Base-by-base conservation (phyloP, 2,329 filamentous ascomycete genomes). In the Fusarium tuaranense region DNA sequence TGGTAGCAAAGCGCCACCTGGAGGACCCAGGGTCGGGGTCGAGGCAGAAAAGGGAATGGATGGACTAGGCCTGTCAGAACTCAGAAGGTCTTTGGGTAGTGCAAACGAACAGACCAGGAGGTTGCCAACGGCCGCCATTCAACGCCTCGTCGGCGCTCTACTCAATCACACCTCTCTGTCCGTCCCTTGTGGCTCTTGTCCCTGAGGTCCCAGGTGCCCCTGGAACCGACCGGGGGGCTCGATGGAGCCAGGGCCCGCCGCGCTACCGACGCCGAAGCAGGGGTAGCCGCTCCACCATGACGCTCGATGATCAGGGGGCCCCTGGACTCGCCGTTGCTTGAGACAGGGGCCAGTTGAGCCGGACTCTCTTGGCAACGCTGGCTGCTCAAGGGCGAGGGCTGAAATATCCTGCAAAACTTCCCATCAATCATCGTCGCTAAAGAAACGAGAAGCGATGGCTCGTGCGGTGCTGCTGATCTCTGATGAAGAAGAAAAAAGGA, bases 1-100 rank as follows among this genome's bases (percentile, higher is more conserved):
- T 67, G 68, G 57, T 59, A 73, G 63, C 73, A 74, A 59, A 68
- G 58, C 69, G 69, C 65, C 65, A 67, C 65, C 72, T 67, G 69
- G 69, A 69, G 74, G 27, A 59, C 57, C 72, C 46, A 67, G 70
- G 74, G 60, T 76, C 76, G 76, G 76, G 48, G 62, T 68, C 41
- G 46, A 38, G 53, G 67, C 71, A 41, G 57, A 77, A 78, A 71
- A 48, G 68, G 76, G 76, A 65, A 78, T 78, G 71, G 73, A 77
- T 77, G 65, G 65, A 57, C 74, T 66, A 62, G 66, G 60, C 76
- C 60, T 71, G 71, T 75, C 73, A 74, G 65, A 75, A 69, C 67
- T 67, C 60, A 65, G 68, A 67, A 51, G 68, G 38, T 53, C 59
- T 58, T 64, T 71, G 64, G 36, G 67, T 59, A 59, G 48, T 20